Percentiles rank a stretch among this genome's conserved stretches.
Conservation (phyloP, 179 eudicot genomes). For the Actinidia arguta region DNA sequence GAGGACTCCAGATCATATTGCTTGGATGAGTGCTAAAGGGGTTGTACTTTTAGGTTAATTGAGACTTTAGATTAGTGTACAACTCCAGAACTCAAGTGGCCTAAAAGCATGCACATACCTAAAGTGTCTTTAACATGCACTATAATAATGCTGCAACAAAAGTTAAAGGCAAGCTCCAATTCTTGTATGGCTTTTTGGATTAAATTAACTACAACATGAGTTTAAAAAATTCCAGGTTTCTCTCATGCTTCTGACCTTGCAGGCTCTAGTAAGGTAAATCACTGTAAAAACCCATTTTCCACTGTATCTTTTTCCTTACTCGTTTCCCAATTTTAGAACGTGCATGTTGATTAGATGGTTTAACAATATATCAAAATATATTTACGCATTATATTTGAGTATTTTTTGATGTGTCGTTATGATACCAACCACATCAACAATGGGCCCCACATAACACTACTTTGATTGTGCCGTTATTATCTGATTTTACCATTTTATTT, state of each 20-base stretch:
- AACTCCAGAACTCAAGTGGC: conserved; percentile 24
- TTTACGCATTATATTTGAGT: no score
- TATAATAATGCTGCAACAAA: conserved; percentile 3
- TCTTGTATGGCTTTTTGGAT: conserved; percentile 5
- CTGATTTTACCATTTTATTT: not conserved
- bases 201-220: not conserved
- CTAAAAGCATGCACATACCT: conserved; percentile 27
- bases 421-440: no score
- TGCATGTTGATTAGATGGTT: not conserved
- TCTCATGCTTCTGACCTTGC: not conserved
- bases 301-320: not conserved
- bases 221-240: not conserved
- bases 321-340: not conserved
- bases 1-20: not conserved
- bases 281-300: not conserved
- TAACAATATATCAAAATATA: not conserved
- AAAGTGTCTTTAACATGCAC: conserved; percentile 25
- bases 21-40: conserved; percentile 26
- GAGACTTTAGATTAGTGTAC: conserved; percentile 15
- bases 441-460: no score
- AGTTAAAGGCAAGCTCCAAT: conserved; percentile 16
- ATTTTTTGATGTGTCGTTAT: no score
- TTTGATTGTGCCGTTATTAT: not conserved
- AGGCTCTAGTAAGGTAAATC: not conserved
- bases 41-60: conserved; percentile 19